A percentile compares a stretch with the other conserved stretches of the same genome.
Evolutionary conservation across 371 early-diverging fungal species (phyloP).

Genomic region (Mucor sp.): DNA sequence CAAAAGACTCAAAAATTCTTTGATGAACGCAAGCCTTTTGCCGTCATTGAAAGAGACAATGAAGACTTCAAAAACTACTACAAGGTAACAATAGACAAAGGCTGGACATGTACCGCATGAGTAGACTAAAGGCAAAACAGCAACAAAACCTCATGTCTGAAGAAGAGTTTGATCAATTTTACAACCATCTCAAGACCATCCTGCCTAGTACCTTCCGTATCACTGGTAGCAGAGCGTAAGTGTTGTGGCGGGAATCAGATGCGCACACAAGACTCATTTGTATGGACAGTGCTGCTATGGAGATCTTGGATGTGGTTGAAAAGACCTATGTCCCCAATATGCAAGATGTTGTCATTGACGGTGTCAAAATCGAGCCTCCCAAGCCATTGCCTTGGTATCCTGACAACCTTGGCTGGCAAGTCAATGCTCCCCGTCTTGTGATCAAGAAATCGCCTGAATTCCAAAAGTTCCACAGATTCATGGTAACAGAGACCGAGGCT

Average conservation of each 20-base stretch:
- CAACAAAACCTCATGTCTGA: constrained; percentile 79
- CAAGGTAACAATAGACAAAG: constrained; percentile 47
- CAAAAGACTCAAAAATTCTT: constrained; percentile 17
- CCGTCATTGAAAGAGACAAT: constrained; percentile 63
- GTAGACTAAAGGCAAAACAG: constrained; percentile 16
- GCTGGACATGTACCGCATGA: background rate
- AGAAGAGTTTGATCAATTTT: constrained; percentile 82
- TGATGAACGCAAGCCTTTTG: constrained; percentile 29
- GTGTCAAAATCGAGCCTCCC: constrained; percentile 73
- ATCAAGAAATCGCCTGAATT: constrained; percentile 77
- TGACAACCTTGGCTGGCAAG: constrained; percentile 87
- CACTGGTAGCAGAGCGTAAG: constrained; percentile 82
- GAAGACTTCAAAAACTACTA: constrained; percentile 73
- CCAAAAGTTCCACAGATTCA: constrained; percentile 86
- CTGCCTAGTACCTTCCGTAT: constrained; percentile 94
- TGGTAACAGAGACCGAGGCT: constrained; percentile 94
- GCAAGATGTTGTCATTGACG: constrained; percentile 66
- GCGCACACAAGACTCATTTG: too few species aligned
- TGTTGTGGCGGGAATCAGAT: background rate
- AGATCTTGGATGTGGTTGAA: constrained; percentile 58
- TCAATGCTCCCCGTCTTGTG: constrained; percentile 67
- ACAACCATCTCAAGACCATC: constrained; percentile 59
- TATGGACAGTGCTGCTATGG: constrained; percentile 41
- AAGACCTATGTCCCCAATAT: constrained; percentile 58
- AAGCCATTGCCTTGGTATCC: constrained; percentile 90